Evolutionary conservation across 1,284 basidiomycete genomes (phyloP), one percentile per base, ranked within the genome.

Genomic region (Puccinia horiana): DNA sequence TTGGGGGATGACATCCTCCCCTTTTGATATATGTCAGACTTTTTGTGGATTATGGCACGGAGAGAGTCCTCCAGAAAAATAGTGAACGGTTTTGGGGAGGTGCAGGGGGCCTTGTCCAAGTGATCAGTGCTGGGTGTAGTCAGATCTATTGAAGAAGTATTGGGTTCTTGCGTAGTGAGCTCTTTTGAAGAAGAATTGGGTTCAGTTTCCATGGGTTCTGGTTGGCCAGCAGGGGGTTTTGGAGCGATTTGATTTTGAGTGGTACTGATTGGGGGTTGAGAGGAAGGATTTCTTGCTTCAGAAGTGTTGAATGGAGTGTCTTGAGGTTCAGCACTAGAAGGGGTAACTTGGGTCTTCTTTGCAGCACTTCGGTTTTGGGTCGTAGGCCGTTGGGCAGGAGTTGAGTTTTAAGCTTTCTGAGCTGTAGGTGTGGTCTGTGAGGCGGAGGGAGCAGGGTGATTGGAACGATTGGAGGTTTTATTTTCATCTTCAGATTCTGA

Each of bases 41-140:
- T 58, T 58, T 58, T 58, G 29, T 58, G 56, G 20, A 58, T 58
- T 58, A 58, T 58, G 56, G 56, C 8, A n/a, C 29, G 56, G 56
- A 58, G 56, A 8, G 29, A 58, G 9, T 23, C 6, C 8, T 58
- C 56, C 6, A 58, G 20, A 58, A 58, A 8, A 29, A 58, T 58
- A 29, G 56, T 58, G 56, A 58, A 58, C 20, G 56, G 8, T 58
- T 6, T 6, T 6, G 56, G 56, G 6, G 20, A 58, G 56, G 56
- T 29, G 8, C 8, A 58, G 56, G 20, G n/a, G n/a, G n/a, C n/a
- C 20, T 58, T 58, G 23, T 8, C 20, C 56, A 58, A 8, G 6
- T 58, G 29, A 58, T 8, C 20, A 20, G 20, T 6, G 20, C 9
- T 8, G 6, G 56, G 29, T 23, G 56, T 6, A 23, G 6, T 23